phyloP scores from a whole-genome alignment of 2,329 filamentous ascomycete genomes.

The Aureobasidium sp. region DNA sequence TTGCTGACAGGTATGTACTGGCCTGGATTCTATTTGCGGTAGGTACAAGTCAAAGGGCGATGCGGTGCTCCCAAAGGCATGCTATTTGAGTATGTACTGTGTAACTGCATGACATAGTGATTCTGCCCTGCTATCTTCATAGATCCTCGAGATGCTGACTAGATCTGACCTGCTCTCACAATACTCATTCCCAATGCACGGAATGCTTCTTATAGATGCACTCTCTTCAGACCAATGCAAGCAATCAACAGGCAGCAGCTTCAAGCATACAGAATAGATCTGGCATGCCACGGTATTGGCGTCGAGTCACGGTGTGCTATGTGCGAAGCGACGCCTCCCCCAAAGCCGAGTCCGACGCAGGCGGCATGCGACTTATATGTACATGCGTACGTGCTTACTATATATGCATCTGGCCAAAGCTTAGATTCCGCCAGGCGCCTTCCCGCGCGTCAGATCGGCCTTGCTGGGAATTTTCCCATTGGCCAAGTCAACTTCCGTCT shows the following conservation, averaged over 20 bases:
- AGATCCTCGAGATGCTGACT: neutral
- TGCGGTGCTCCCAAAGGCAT: neutral
- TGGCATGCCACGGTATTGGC: neutral
- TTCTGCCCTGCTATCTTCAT: neutral
- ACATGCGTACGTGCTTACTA: constrained; percentile 2
- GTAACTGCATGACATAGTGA: neutral
- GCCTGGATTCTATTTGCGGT: neutral
- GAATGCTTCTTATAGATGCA: neutral
- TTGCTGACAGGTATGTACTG: neutral
- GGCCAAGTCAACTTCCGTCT: neutral
- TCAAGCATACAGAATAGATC: neutral
- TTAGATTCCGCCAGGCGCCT: neutral
- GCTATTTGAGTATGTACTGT: neutral
- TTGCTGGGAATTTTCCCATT: neutral
- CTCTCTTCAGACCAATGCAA: neutral
- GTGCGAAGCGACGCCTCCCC: constrained; percentile 8
- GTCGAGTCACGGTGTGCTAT: neutral
- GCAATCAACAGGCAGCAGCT: neutral
- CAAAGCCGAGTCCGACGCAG: constrained; percentile 7
- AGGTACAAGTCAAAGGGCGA: neutral
- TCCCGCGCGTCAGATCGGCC: neutral
- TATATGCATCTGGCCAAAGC: neutral
- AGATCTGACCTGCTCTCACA: neutral
- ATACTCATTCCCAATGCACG: neutral
- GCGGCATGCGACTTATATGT: neutral